A percentile compares a stretch with the other conserved stretches of the same genome.
Evolutionary conservation across 495 filamentous ascomycete species (phyloP).

Genomic region (Darksidea phi): DNA sequence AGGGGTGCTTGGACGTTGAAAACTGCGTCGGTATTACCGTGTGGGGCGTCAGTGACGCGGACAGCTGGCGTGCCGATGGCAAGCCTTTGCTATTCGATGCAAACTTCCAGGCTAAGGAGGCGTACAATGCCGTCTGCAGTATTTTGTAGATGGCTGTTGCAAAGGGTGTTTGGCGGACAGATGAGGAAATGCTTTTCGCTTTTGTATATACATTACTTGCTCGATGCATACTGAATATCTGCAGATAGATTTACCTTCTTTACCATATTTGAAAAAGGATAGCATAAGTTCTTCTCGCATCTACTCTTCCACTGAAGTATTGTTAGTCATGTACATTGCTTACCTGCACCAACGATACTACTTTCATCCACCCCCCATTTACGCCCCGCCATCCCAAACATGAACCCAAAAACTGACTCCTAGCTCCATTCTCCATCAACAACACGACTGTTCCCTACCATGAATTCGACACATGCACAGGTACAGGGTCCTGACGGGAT

Average conservation of each 20-base stretch:
- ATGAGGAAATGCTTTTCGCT: not conserved
- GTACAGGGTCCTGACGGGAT: no score
- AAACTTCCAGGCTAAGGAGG: conserved; percentile 61
- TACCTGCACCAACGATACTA: not conserved
- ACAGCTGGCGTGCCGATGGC: conserved; percentile 59
- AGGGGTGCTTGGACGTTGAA: conserved; percentile 59
- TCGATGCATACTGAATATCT: not conserved
- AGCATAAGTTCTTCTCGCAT: no score
- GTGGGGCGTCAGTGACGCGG: conserved; percentile 70
- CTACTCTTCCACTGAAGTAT: no score
- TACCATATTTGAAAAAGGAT: no score
- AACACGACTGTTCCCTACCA: no score
- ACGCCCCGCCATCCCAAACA: no score
- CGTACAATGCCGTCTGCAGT: conserved; percentile 49
- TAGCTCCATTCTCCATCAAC: no score
- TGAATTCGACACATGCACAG: no score
- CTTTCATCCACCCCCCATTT: no score
- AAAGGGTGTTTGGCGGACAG: not conserved
- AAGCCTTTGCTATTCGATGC: conserved; percentile 67
- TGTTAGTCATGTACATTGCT: no score
- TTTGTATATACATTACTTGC: not conserved
- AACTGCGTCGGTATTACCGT: conserved; percentile 75
- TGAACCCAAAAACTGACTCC: no score
- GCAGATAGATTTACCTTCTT: no score
- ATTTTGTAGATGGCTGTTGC: conserved; percentile 3